Evolutionary conservation across 2,329 filamentous ascomycete genomes (phyloP).

Genomic region (Penicillium sp.): DNA sequence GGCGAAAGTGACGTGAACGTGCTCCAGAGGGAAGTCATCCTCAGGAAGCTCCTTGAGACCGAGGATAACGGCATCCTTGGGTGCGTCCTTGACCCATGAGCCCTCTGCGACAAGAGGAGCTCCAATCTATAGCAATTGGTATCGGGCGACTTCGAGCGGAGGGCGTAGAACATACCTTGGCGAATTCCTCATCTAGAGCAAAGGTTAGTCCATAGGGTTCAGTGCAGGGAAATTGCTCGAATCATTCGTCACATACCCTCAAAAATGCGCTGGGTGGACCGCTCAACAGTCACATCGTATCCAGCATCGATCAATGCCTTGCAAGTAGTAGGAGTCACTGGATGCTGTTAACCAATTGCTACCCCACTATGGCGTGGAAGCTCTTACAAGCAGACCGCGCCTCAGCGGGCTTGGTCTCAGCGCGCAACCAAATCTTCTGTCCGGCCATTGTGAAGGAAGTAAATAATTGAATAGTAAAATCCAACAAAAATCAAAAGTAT

Average conservation of each 20-base stretch:
- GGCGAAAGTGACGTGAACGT: slow-evolving; percentile 71
- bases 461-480: slow-evolving; percentile 3
- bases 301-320: slow-evolving; percentile 68
- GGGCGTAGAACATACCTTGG: slow-evolving; percentile 28
- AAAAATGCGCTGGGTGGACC: slow-evolving; percentile 65
- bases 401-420: slow-evolving; percentile 62
- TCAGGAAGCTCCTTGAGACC: slow-evolving; percentile 78
- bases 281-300: slow-evolving; percentile 69
- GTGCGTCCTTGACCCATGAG: slow-evolving; percentile 65
- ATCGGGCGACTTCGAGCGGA: slow-evolving; percentile 1
- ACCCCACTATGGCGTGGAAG: slow-evolving; percentile 4
- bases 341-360: slow-evolving; percentile 5
- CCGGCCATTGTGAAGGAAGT: slow-evolving; percentile 28
- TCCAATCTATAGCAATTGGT: slow-evolving; percentile 60
- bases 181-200: slow-evolving; percentile 36
- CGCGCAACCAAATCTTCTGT: slow-evolving; percentile 56
- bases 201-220: slow-evolving; percentile 13
- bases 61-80: slow-evolving; percentile 68
- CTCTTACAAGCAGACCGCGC: slow-evolving; percentile 52
- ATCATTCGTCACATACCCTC: slow-evolving; percentile 35
- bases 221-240: neutral
- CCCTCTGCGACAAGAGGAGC: slow-evolving; percentile 66
- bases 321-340: slow-evolving; percentile 54
- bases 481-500: slow-evolving; percentile 14
- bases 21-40: slow-evolving; percentile 69